These are phyloP conservation scores for Phytophthora ramorum DNA, from an alignment of 352 stramenopile species.

Conservation along the genomic window DNA sequence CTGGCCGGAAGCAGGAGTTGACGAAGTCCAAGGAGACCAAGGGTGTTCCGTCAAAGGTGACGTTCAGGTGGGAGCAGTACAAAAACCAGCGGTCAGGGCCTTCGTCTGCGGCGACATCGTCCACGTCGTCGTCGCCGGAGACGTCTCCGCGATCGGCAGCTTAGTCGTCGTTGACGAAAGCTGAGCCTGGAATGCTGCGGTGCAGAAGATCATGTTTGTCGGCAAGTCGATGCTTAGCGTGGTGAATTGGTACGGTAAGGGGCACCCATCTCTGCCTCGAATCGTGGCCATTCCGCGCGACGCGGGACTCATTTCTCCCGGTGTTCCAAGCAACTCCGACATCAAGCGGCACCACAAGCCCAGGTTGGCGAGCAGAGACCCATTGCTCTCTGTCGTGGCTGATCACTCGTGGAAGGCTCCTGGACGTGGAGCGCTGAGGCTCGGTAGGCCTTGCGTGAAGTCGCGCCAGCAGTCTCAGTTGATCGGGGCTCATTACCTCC, in stretches of 20 bases:
- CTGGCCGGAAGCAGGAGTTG: constrained; percentile 39
- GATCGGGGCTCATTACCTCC: constrained; percentile 44
- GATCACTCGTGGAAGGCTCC: constrained; percentile 10
- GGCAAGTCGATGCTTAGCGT: not conserved
- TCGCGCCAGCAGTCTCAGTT: no score
- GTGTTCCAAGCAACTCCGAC: not conserved
- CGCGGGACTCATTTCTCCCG: constrained; percentile 26
- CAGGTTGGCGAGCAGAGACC: constrained; percentile 21
- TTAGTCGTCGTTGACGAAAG: constrained; percentile 36
- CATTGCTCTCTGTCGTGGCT: constrained; percentile 34
- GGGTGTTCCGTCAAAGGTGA: no score
- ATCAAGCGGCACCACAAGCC: not conserved
- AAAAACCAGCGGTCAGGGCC: no score
- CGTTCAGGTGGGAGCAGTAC: no score
- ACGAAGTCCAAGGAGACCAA: constrained; percentile 22
- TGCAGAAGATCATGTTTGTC: constrained; percentile 9
- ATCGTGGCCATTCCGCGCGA: not conserved
- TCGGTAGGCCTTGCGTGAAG: constrained; percentile 1
- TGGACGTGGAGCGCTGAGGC: constrained; percentile 14
- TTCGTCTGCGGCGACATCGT: constrained; percentile 40
- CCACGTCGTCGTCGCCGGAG: constrained; percentile 1
- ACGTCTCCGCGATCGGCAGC: no score
- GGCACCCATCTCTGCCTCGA: constrained; percentile 34
- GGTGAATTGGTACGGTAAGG: constrained; percentile 3
- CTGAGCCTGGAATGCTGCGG: constrained; percentile 49